These are phyloP conservation scores for Truncatella angustata DNA, from an alignment of 2,329 filamentous ascomycete genomes.

Conservation along the genomic window DNA sequence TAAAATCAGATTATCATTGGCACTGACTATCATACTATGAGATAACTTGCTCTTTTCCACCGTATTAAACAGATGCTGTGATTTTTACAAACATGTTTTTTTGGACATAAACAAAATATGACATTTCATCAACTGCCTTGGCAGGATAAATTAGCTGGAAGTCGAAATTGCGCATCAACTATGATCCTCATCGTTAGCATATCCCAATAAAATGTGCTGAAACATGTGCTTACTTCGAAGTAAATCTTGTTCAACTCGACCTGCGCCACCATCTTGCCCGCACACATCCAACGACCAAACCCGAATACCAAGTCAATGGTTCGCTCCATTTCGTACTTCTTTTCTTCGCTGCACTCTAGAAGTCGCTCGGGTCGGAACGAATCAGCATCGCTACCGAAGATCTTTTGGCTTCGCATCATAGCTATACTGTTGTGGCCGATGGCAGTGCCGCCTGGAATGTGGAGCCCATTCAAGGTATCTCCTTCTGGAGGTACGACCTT, in stretches of 20 bases:
- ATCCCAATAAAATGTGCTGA: background rate
- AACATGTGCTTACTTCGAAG: constrained; percentile 29
- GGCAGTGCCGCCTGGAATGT: constrained; percentile 32
- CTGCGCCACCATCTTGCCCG: constrained; percentile 37
- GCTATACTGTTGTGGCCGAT: constrained; percentile 32
- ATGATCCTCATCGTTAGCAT: background rate
- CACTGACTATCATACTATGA: background rate
- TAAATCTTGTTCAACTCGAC: constrained; percentile 39
- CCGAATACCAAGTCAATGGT: constrained; percentile 34
- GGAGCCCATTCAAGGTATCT: constrained; percentile 25
- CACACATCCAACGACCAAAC: constrained; percentile 32
- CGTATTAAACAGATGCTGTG: background rate
- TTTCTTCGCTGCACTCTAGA: constrained; percentile 29
- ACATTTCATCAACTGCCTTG: background rate
- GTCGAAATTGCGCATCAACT: background rate
- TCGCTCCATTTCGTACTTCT: constrained; percentile 26
- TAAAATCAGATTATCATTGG: no score
- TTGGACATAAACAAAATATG: background rate
- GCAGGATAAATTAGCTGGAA: background rate
- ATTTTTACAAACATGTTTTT: background rate
- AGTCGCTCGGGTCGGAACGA: constrained; percentile 41
- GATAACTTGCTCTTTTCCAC: background rate
- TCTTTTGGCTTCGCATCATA: constrained; percentile 24
- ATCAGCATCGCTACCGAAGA: constrained; percentile 31
- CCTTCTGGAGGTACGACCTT: background rate